A percentile compares a stretch with the other conserved stretches of the same genome.
Evolutionary conservation across 495 filamentous ascomycete genomes (phyloP).

Genomic region (Podospora australis): DNA sequence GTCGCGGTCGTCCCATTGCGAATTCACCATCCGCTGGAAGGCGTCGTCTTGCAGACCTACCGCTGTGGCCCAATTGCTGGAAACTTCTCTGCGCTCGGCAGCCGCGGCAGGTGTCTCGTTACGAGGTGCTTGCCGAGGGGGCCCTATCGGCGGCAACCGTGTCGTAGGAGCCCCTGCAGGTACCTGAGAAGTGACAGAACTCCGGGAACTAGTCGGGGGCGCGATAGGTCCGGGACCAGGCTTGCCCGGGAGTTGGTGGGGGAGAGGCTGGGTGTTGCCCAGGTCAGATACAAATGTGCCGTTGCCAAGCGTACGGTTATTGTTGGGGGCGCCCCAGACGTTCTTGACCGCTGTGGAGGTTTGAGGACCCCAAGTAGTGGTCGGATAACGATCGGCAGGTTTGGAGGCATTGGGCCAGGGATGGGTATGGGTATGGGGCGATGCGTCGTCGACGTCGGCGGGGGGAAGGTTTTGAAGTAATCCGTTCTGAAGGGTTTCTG

Average conservation of each 20-base stretch:
- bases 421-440: constrained; percentile 13
- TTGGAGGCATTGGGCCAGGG: constrained; percentile 19
- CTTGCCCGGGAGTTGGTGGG: constrained; percentile 23
- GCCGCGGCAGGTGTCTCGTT: too few species aligned
- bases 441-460: constrained; percentile 12
- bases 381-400: constrained; percentile 31
- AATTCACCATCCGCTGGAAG: constrained; percentile 20
- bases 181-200: constrained; percentile 1
- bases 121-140: constrained; percentile 21
- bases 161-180: constrained; percentile 6
- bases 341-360: constrained; percentile 47
- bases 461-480: constrained; percentile 9
- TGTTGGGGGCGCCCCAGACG: constrained; percentile 69
- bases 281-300: constrained; percentile 69
- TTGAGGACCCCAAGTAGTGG: constrained; percentile 29
- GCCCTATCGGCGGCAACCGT: constrained; percentile 35
- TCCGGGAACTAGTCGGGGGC: constrained; percentile 20
- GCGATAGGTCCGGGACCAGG: constrained; percentile 42
- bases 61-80: too few species aligned
- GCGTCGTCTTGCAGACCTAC: constrained; percentile 21
- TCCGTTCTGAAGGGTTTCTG: constrained; percentile 13
- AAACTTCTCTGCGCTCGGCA: too few species aligned
- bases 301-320: constrained; percentile 65
- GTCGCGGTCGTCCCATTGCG: constrained; percentile 22
- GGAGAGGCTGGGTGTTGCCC: constrained; percentile 36